Percentiles rank a stretch among this genome's conserved stretches.
phyloP scores from a whole-genome alignment of 2,329 filamentous ascomycete genomes.

The Penicillium sp. region DNA sequence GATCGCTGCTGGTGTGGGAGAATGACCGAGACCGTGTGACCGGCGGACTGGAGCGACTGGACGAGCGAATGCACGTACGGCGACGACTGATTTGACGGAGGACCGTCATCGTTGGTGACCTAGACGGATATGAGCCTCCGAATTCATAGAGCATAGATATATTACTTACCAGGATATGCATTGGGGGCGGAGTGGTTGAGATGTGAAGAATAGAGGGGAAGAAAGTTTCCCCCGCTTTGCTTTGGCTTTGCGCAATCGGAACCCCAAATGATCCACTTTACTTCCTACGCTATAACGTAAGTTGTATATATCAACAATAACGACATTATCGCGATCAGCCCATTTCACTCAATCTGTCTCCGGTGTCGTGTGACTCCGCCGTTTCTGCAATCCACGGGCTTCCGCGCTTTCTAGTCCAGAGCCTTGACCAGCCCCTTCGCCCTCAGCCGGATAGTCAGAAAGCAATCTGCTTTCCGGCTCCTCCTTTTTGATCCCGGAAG shows the following conservation, averaged over 20 bases:
- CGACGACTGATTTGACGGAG: slow-evolving; percentile 72
- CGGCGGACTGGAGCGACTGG: slow-evolving; percentile 66
- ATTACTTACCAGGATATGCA: slow-evolving; percentile 53
- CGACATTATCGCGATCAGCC: not conserved
- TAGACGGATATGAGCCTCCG: slow-evolving; percentile 21
- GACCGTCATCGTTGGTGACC: slow-evolving; percentile 72
- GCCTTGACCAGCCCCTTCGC: slow-evolving; percentile 52
- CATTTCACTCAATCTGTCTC: slow-evolving; percentile 12
- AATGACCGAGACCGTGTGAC: slow-evolving; percentile 86
- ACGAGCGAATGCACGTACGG: slow-evolving; percentile 78
- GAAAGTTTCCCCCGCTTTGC: slow-evolving; percentile 18
- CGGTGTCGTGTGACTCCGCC: slow-evolving; percentile 30
- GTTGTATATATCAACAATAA: not conserved
- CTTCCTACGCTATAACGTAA: not conserved
- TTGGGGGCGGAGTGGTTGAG: slow-evolving; percentile 26
- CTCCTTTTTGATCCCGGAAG: slow-evolving; percentile 32
- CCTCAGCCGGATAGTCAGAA: slow-evolving; percentile 17
- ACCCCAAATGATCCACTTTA: not conserved
- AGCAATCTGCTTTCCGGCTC: slow-evolving; percentile 21
- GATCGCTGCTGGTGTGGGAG: slow-evolving; percentile 89
- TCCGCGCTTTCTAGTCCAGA: slow-evolving; percentile 49
- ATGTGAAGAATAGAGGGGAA: slow-evolving; percentile 20
- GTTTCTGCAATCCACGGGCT: slow-evolving; percentile 32
- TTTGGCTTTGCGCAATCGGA: slow-evolving; percentile 1
- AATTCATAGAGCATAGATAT: not conserved